Evolutionary conservation across 2,329 filamentous ascomycete genomes (phyloP), one percentile per base, ranked within the genome.

Genomic region (Alternaria incomplexa): DNA sequence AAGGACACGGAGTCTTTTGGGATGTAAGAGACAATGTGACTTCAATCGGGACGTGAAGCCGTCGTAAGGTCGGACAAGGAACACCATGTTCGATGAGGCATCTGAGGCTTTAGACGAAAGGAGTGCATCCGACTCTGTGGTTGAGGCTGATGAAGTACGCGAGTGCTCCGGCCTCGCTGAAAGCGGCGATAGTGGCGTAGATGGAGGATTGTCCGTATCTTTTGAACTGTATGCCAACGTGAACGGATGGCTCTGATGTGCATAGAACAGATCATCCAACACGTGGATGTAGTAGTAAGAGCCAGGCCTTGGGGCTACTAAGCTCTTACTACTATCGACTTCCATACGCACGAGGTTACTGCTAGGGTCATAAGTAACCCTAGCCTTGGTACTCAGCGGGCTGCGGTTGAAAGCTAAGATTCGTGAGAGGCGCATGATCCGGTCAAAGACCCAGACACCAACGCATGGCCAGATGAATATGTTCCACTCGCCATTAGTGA

Each of bases 251-350:
- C 80, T 86, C 58, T 86, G 76, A 32, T 77, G 71, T 6, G 70
- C 82, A 76, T 83, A 86, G 3, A 83, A 79, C 9, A 78, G 77
- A 13, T 82, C 73, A 17, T 79, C 77, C 5, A 82, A 73, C 0
- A 83, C 79, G 58, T 86, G 85, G 10, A 87, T 70, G 61, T 83
- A 86, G 66, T 85, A 87, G 67, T 85, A 85, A 10, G 82, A 79
- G 11, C 85, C 85, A 4, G 84, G 81, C 2, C 72, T 72, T 1
- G 83, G 79, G 10, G 69, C 70, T 6, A 83, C 64, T 0, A 72
- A 64, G 10, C 59, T 70, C 1, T 80, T 77, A 1, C 73, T 77
- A 2, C 79, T 79, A 1, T 77, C 76, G 1, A 86, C 73, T 43
- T 85, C 81, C n/a, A 87, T 66, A 6, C 81, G 79, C 47, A 87